Conservation (phyloP, 768 basidiomycete genomes). For the Ephemerocybe angulata region DNA sequence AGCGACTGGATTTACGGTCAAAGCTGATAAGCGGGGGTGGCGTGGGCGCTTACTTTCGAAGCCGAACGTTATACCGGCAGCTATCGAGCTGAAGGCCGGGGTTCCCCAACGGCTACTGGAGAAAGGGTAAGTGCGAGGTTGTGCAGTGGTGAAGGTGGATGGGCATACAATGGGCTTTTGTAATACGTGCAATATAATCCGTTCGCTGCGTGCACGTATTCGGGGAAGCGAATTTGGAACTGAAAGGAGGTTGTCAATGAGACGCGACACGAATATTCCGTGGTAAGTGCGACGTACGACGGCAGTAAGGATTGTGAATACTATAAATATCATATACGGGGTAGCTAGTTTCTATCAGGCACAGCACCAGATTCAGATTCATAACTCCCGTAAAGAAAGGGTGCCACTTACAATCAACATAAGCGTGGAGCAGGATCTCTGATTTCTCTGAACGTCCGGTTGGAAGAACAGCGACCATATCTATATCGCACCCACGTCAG, state of each 20-base stretch:
- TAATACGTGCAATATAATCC: constrained; percentile 49
- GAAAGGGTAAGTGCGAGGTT: not conserved
- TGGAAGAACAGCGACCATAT: constrained; percentile 8
- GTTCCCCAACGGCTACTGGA: constrained; percentile 29
- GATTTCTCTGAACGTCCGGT: no score
- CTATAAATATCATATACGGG: constrained; percentile 38
- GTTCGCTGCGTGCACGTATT: constrained; percentile 30
- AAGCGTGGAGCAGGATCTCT: not conserved
- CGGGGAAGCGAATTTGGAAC: constrained; percentile 18
- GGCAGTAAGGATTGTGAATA: constrained; percentile 34
- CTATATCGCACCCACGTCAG: no score
- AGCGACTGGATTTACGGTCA: constrained; percentile 29
- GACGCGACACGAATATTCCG: no score
- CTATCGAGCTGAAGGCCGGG: constrained; percentile 42
- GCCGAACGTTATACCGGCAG: constrained; percentile 35
- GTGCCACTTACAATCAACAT: constrained; percentile 10
- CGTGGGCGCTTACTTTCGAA: constrained; percentile 39
- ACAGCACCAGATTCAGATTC: not conserved
- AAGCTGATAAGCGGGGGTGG: not conserved
- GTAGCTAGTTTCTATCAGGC: constrained; percentile 20
- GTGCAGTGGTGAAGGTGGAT: not conserved
- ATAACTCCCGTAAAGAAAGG: not conserved
- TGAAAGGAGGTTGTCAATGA: constrained; percentile 5
- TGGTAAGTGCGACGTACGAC: constrained; percentile 31
- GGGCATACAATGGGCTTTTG: constrained; percentile 33